Conservation (phyloP, 225 moss, liverwort and hornwort species). For the Ulota crispa region DNA sequence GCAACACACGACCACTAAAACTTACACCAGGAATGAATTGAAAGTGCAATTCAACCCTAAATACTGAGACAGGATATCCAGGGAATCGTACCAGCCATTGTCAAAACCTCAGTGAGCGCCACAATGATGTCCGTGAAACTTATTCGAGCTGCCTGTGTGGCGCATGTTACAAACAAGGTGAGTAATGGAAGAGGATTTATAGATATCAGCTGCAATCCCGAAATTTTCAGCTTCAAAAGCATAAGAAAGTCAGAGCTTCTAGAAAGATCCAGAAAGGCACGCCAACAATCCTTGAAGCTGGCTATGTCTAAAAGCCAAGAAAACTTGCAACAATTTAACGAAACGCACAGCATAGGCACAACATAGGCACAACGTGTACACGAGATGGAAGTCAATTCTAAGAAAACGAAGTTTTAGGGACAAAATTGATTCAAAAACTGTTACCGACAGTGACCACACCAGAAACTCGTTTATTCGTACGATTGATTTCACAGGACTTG, state of each 20-base stretch:
- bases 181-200: background rate
- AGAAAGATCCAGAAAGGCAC: background rate
- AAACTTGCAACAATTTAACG: background rate
- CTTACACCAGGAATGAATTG: too few species aligned
- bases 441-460: background rate
- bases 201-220: background rate
- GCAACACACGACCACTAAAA: background rate
- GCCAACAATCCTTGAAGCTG: background rate
- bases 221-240: background rate
- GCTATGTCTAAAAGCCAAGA: background rate
- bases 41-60: background rate
- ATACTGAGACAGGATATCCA: background rate
- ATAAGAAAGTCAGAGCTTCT: background rate
- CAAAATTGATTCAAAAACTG: background rate
- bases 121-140: background rate
- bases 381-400: background rate
- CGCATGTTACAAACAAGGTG: background rate
- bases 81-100: background rate
- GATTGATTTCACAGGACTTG: background rate
- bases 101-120: background rate
- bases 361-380: too few species aligned
- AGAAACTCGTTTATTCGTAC: background rate
- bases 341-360: background rate
- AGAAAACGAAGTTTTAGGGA: background rate
- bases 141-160: background rate